phyloP scores from a whole-genome alignment of 805 yeast genomes.

The Ogataea paraovalis region DNA sequence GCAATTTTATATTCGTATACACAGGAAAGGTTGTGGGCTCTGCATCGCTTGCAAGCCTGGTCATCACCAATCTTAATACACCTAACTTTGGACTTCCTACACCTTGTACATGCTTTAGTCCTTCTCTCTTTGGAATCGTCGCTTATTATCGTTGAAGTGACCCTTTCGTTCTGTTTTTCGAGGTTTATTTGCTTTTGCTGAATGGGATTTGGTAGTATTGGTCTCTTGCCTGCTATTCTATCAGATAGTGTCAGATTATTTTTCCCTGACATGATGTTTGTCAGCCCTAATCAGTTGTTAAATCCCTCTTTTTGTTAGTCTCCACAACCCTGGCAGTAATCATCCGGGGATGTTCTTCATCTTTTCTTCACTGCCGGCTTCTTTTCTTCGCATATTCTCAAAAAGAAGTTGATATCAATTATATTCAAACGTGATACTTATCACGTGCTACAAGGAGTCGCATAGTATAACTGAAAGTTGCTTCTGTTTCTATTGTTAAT shows the following conservation, averaged over 20 bases:
- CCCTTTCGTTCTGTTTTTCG: slow-evolving; percentile 11
- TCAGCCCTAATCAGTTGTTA: neutral
- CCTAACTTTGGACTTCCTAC: slow-evolving; percentile 59
- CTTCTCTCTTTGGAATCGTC: slow-evolving; percentile 26
- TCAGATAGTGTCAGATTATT: neutral
- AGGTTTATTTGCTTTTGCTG: slow-evolving; percentile 15
- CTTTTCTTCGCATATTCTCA: too few relatives aligned
- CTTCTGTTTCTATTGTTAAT: too few relatives aligned
- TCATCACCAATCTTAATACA: slow-evolving; percentile 45
- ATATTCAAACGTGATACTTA: too few relatives aligned
- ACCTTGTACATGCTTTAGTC: slow-evolving; percentile 57
- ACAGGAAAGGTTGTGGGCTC: slow-evolving; percentile 48
- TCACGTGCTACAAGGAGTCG: too few relatives aligned
- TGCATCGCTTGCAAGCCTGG: slow-evolving; percentile 57
- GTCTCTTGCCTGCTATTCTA: slow-evolving; percentile 1
- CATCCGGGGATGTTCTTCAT: too few relatives aligned
- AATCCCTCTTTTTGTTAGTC: neutral
- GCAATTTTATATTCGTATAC: slow-evolving; percentile 55
- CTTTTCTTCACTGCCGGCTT: too few relatives aligned
- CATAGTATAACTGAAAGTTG: too few relatives aligned
- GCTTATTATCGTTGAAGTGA: slow-evolving; percentile 15
- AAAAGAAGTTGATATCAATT: too few relatives aligned
- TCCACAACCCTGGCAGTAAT: too few relatives aligned
- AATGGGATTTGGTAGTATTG: slow-evolving; percentile 22
- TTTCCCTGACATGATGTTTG: neutral